Evolutionary conservation across 139 green algal genomes (phyloP), one percentile per base, ranked within the genome.

Genomic region (Astrephomene gubernaculifera): DNA sequence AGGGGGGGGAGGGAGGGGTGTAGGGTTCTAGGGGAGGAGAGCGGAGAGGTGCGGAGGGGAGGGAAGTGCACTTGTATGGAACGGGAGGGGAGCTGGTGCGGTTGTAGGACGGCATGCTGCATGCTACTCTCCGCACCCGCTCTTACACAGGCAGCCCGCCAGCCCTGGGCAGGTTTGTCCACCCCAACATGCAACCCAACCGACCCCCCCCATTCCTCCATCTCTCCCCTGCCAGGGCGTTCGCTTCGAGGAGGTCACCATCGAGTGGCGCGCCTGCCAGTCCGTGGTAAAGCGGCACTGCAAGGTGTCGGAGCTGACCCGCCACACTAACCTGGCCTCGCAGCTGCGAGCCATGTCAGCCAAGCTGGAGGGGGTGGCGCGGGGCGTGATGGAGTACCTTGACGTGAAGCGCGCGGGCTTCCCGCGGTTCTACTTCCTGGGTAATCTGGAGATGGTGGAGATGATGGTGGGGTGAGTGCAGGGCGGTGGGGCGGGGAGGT

Each of bases 341-440:
- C 67, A 60, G n/a, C 67, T 86, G 44, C 10, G 24, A 4, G 49
- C 39, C 80, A 70, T 88, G 53, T 72, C 43, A 27, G 43, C 31
- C 27, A 54, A 54, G 61, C 87, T 90, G 74, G 87, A 88, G 68
- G 57, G 54, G 17, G 75, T 90, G 22, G 45, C 79, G 31, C 82
- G 95, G 85, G 90, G 87, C 19, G 88, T 96, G 44, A 92, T 82
- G 61, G 92, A 96, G 86, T 96, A 95, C 86, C 82, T 96, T 22
- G 92, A 95, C 71, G 92, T 89, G 49, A 96, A 96, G 88, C 90
- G 94, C 0, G 90, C 85, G 41, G 79, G 90, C 54, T 96, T 96
- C 81, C 94, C 94, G 10, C 83, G 94, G 53, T 96, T 97, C 88
- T 97, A 92, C 86, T 96, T 96, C 89, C 92, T 97, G 69, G 94